Evolutionary conservation across 1,284 basidiomycete species (phyloP).

Genomic region (Heterobasidion occidentale): DNA sequence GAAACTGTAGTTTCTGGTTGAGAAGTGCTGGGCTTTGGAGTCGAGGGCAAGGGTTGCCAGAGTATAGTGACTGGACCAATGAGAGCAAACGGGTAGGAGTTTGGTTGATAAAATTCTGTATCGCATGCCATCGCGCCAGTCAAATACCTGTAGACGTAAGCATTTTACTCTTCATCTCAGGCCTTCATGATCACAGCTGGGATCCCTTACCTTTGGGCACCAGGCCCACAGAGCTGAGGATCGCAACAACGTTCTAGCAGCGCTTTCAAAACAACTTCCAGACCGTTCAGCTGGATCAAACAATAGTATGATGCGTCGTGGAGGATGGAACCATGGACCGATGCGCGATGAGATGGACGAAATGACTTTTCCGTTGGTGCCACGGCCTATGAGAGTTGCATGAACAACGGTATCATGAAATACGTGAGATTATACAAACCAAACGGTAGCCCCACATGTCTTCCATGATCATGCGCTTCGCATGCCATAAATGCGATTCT

Average conservation of each 20-base stretch:
- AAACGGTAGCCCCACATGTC: constrained; percentile 86
- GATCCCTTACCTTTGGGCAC: constrained; percentile 43
- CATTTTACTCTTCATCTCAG: background rate
- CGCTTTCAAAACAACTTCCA: constrained; percentile 41
- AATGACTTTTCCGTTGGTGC: constrained; percentile 87
- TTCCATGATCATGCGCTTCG: constrained; percentile 90
- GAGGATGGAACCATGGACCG: constrained; percentile 73
- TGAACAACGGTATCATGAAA: background rate
- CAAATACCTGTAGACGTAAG: constrained; percentile 33
- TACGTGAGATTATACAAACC: constrained; percentile 26
- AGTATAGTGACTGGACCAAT: constrained; percentile 68
- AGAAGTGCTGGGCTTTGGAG: background rate
- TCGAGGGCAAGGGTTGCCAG: constrained; percentile 46
- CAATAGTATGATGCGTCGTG: constrained; percentile 85
- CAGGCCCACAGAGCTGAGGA: constrained; percentile 46
- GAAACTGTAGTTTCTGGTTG: background rate
- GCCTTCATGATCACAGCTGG: background rate
- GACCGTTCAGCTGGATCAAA: constrained; percentile 66
- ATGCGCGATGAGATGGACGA: constrained; percentile 81
- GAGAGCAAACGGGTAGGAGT: constrained; percentile 60
- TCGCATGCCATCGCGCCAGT: constrained; percentile 51
- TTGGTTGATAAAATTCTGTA: constrained; percentile 55
- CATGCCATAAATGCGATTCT: constrained; percentile 91
- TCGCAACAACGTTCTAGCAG: constrained; percentile 58
- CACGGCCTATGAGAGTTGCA: constrained; percentile 45